Evolutionary conservation across 1,139 yeast genomes (phyloP).

Genomic region (Scheffersomyces insectosa): DNA sequence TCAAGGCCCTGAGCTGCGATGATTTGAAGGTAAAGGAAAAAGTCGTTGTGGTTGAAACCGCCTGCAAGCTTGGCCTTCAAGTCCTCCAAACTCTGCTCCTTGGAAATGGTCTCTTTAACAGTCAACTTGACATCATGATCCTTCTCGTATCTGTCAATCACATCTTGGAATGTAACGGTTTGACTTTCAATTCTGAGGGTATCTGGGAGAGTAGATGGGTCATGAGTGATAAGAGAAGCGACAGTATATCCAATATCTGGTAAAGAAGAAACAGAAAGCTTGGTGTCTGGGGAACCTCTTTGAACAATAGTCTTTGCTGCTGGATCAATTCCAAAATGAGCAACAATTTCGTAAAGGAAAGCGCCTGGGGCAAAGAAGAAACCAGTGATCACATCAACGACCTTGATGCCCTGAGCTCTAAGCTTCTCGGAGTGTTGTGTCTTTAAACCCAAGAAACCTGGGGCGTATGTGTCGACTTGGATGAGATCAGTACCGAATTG

Average conservation of each 20-base stretch:
- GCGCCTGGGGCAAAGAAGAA: conserved; percentile 45
- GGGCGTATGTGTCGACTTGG: conserved; percentile 22
- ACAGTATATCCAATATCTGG: conserved; percentile 49
- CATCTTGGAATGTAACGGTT: conserved; percentile 34
- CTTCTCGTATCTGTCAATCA: conserved; percentile 43
- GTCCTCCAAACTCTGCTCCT: conserved; percentile 31
- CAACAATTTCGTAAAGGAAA: conserved; percentile 34
- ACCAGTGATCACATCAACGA: conserved; percentile 47
- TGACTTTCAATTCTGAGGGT: conserved; percentile 47
- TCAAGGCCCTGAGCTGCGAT: conserved; percentile 37
- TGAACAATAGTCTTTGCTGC: conserved; percentile 35
- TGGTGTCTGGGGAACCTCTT: conserved; percentile 42
- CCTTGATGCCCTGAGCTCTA: conserved; percentile 50
- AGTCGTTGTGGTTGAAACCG: conserved; percentile 29
- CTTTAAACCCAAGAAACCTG: conserved; percentile 41
- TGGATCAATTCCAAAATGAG: conserved; percentile 39
- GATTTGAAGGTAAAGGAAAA: conserved; percentile 32
- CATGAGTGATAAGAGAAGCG: conserved; percentile 34
- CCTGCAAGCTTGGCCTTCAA: conserved; percentile 27
- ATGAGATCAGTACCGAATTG: conserved; percentile 56
- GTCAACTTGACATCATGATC: conserved; percentile 36
- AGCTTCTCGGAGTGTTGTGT: conserved; percentile 31
- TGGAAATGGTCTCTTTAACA: conserved; percentile 22
- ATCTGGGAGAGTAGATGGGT: conserved; percentile 45
- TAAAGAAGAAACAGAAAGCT: conserved; percentile 34